Base-by-base conservation (phyloP, 176 grass and related monocot species). In the Phragmites australis region DNA sequence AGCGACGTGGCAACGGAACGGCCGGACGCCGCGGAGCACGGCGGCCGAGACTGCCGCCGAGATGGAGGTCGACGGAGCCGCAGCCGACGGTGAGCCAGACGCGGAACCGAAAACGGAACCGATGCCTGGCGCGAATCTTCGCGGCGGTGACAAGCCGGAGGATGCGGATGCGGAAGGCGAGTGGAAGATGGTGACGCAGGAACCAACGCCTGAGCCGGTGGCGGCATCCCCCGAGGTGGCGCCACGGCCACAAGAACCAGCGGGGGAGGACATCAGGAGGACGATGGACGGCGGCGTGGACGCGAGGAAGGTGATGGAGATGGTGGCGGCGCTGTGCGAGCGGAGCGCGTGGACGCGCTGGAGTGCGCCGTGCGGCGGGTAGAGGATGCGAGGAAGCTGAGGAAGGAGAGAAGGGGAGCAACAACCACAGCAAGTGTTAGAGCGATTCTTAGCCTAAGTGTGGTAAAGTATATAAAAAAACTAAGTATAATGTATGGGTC, bases 241-340 rank as follows among this genome's bases (percentile, higher is more conserved):
- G n/a, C n/a, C n/a, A n/a, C 27, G 1, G 6, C 19, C 9, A 15
- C 19, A 44, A 30, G 48, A 78, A 48, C 47, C n/a, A 1, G 8
- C 25, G n/a, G 1, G 0, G 12, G 73, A 42, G 34, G 18, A 62
- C 58, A 10, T 4, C 51, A 25, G 9, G 32, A 53, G 18, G 48
- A 21, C 10, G 11, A 46, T 18, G n/a, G 2, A 27, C 31, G 39
- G 37, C 18, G 59, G 32, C 17, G 1, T 59, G 11, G 49, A 87
- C 39, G 10, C 63, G 9, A 73, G 30, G 68, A 88, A 83, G 78
- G 27, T 88, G 29, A 79, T 94, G 89, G 77, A 87, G 83, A 90
- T 79, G 71, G 71, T 97, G 27, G 67, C 82, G 44, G 85, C 70
- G 23, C 16, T 97, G 45, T 92, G 94, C 68, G 72, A 90, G 69